These are phyloP conservation scores for Yarrowia phangngaensis DNA, from an alignment of 805 yeast genomes.

Conservation along the genomic window DNA sequence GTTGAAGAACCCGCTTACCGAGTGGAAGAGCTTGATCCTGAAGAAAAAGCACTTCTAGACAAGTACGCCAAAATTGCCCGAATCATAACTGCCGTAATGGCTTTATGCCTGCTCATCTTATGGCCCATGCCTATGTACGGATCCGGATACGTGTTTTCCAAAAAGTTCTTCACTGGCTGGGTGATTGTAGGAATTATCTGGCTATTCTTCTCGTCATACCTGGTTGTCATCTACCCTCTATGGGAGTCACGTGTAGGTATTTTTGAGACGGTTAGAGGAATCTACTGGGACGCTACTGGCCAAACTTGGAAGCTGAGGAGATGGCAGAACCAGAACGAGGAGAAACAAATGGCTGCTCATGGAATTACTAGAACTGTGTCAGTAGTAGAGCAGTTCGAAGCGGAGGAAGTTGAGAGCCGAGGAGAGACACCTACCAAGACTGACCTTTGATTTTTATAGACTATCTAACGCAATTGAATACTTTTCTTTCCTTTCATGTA, in stretches of 20 bases:
- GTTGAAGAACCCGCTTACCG: conserved; percentile 44
- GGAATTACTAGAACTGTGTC: conserved; percentile 5
- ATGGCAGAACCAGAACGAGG: conserved; percentile 54
- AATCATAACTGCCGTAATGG: conserved; percentile 55
- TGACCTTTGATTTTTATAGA: no score
- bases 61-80: conserved; percentile 61
- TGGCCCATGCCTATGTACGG: conserved; percentile 98
- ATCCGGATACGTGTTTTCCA: conserved; percentile 66
- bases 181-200: conserved; percentile 75
- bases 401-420: conserved; percentile 12
- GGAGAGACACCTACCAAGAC: no score
- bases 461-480: no score
- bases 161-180: conserved; percentile 84
- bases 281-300: conserved; percentile 82
- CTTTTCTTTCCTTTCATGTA: no score
- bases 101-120: conserved; percentile 60
- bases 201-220: conserved; percentile 53
- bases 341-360: conserved; percentile 15
- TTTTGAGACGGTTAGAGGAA: conserved; percentile 62
- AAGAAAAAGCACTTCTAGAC: conserved; percentile 51
- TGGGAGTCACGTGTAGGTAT: conserved; percentile 71
- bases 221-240: conserved; percentile 66
- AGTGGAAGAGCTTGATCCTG: conserved; percentile 38
- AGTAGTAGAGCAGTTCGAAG: conserved; percentile 2
- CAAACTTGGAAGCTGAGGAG: conserved; percentile 65